Conservation (phyloP, 352 stramenopile genomes). For the Pythium guiyangense region DNA sequence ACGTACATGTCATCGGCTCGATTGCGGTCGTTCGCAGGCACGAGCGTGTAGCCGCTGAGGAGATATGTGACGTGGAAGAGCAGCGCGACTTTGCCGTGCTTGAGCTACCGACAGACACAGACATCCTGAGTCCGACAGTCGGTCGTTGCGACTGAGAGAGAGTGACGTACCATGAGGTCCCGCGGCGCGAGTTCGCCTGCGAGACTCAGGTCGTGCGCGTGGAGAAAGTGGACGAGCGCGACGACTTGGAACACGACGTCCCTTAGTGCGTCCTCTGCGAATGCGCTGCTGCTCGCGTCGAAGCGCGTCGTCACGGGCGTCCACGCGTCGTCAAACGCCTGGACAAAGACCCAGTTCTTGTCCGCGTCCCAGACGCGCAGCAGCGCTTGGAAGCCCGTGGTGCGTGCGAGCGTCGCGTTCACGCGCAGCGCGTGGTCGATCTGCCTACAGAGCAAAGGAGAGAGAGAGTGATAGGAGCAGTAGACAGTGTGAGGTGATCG, state of each 20-base stretch:
- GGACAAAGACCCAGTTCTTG: constrained; percentile 50
- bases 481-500: neutral
- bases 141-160: no score
- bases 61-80: constrained; percentile 39
- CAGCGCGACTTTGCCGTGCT: constrained; percentile 29
- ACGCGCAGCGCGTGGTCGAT: constrained; percentile 38
- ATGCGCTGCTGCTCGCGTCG: constrained; percentile 8
- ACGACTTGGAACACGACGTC: constrained; percentile 44
- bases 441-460: constrained; percentile 20
- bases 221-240: constrained; percentile 55
- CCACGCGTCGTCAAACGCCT: constrained; percentile 36
- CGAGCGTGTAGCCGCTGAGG: constrained; percentile 44
- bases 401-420: constrained; percentile 25
- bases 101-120: constrained; percentile 20
- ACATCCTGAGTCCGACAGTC: no score
- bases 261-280: constrained; percentile 42
- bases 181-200: constrained; percentile 45
- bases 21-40: constrained; percentile 33
- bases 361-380: constrained; percentile 46
- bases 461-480: neutral
- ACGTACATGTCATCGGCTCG: constrained; percentile 44
- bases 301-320: constrained; percentile 16
- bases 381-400: constrained; percentile 36
- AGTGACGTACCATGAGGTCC: constrained; percentile 34
- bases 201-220: constrained; percentile 41